These are phyloP conservation scores for Lavandula angustifolia DNA, from an alignment of 257 asterid genomes.

Conservation along the genomic window DNA sequence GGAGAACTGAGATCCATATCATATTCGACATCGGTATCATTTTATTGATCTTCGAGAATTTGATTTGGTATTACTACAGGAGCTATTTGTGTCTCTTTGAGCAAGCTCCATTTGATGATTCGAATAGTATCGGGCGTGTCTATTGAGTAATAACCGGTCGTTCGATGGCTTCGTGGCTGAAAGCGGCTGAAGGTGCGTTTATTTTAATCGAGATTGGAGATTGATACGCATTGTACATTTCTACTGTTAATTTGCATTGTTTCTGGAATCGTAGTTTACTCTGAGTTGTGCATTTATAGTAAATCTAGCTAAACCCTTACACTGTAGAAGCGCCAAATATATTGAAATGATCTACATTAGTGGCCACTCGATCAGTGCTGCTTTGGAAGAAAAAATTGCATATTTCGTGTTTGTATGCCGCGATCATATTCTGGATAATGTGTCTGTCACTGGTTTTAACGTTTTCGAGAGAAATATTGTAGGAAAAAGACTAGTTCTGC, in stretches of 20 bases:
- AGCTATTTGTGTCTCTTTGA: neutral
- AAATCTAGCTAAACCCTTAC: conserved; percentile 17
- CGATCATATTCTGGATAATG: neutral
- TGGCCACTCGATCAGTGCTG: conserved; percentile 3
- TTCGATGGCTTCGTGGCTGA: conserved; percentile 81
- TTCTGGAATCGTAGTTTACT: conserved; percentile 35
- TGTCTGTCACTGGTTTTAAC: conserved; percentile 8
- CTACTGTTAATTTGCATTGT: conserved; percentile 21
- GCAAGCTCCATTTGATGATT: conserved; percentile 36
- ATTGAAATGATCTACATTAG: conserved; percentile 10
- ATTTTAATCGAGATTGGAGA: neutral
- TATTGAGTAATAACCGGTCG: conserved; percentile 31
- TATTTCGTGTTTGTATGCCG: conserved; percentile 2
- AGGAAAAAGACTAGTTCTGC: neutral
- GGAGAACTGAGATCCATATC: conserved; percentile 1
- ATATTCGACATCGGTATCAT: neutral
- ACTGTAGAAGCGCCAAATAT: conserved; percentile 10
- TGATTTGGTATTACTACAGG: conserved; percentile 1
- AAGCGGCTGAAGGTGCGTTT: conserved; percentile 92
- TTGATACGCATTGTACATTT: conserved; percentile 5
- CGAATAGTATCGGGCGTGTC: conserved; percentile 31
- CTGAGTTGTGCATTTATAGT: conserved; percentile 31
- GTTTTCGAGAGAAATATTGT: conserved; percentile 5
- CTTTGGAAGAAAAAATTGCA: conserved; percentile 6
- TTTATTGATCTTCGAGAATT: conserved; percentile 19